A percentile compares a stretch with the other conserved stretches of the same genome.
These are phyloP conservation scores for Hypomontagnella monticulosa DNA, from an alignment of 495 filamentous ascomycete species.

Conservation along the genomic window DNA sequence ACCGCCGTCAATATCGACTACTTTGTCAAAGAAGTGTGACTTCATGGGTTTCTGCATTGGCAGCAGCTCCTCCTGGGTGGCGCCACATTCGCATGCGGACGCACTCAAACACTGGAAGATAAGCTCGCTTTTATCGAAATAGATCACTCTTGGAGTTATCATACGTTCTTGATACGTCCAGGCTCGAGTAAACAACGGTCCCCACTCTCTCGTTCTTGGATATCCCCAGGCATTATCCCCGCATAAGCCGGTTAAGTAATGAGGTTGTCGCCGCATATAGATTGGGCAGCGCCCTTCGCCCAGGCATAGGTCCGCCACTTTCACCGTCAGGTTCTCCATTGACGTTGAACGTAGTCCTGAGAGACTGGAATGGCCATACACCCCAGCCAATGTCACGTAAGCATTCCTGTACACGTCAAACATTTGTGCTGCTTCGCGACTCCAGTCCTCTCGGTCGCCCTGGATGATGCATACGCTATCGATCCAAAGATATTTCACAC, in stretches of 20 bases:
- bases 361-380: constrained; percentile 5
- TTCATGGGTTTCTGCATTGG: too few relatives aligned
- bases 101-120: constrained; percentile 5
- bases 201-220: background rate
- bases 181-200: constrained; percentile 7
- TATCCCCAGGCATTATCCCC: too few relatives aligned
- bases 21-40: too few relatives aligned
- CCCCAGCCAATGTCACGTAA: constrained; percentile 27
- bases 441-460: constrained; percentile 39
- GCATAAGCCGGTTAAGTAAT: too few relatives aligned
- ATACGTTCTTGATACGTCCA: constrained; percentile 23
- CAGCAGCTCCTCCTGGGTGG: background rate
- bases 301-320: constrained; percentile 5
- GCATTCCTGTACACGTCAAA: constrained; percentile 38
- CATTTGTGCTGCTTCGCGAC: constrained; percentile 37
- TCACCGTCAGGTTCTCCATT: constrained; percentile 2
- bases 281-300: background rate
- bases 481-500: constrained; percentile 49
- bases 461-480: constrained; percentile 49
- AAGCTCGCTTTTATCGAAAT: constrained; percentile 11
- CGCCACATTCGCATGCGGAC: constrained; percentile 2
- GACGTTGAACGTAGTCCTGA: constrained; percentile 9
- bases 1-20: too few relatives aligned
- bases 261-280: background rate
- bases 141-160: constrained; percentile 11